Evolutionary conservation across 495 filamentous ascomycete species (phyloP), one percentile per base, ranked within the genome.

Genomic region (Penicillium paradoxum): DNA sequence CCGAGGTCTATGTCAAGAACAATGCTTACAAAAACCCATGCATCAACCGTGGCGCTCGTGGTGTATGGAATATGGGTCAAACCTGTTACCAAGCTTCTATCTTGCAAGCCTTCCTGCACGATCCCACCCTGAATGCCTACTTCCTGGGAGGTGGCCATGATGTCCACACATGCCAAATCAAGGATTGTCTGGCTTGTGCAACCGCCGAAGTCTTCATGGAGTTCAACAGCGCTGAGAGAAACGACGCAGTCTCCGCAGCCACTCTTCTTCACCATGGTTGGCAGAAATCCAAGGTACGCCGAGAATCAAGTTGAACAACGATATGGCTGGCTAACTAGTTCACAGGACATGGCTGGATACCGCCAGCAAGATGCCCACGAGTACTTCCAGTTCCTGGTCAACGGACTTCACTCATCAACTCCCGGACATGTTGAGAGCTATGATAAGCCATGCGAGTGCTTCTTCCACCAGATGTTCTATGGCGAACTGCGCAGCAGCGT

Each of bases 71-170:
- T 65, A 89, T 95, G 67, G 91, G 91, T 13, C 87, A 89, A 17
- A 95, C 91, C 4, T 97, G 91, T 71, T 97, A 93, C 66, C 87
- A 95, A 78, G 91, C 88, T 55, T 90, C 95, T 25, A 86, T 96
- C 40, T 75, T 97, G 14, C 91, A 97, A 64, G 85, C 82, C 17
- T 79, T 97, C 40, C 77, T 96, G 27, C 91, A 96, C 68, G 95
- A 96, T 63, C 91, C 91, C 1, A 76, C 91, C 30, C 78, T 97
- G 0, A 82, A 84, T 39, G 89, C 88, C 57, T 96, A 86, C 67
- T 97, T 91, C 67, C 82, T 97, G 5, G 82, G 83, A 15, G 89
- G 93, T 58, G 88, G 90, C 1, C 91, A 97, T 64, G 81, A 82
- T 41, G 81, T 75, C 39, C 73, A 73, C 54, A 85, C 85, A 18